phyloP scores from a whole-genome alignment of 108 stramenopile genomes.

The Mayamaea pseudoterrestris region DNA sequence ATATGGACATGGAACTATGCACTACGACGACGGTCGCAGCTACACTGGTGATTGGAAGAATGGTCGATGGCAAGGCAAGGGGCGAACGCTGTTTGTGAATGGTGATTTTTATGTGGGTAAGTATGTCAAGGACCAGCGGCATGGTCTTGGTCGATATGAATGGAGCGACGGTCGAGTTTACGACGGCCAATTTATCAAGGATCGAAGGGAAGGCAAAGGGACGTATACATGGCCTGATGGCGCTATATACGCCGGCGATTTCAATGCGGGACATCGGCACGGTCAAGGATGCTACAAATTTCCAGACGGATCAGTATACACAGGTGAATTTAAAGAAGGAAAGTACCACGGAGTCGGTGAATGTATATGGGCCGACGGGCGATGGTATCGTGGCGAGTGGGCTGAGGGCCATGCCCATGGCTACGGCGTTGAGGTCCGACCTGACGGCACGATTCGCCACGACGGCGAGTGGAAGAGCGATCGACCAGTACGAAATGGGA shows the following conservation, averaged over 20 bases:
- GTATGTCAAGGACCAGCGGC: slow-evolving; percentile 11
- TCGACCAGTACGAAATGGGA: slow-evolving; percentile 13
- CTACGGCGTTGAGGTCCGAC: slow-evolving; percentile 20
- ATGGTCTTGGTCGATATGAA: slow-evolving; percentile 16
- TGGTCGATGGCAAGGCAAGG: slow-evolving; percentile 24
- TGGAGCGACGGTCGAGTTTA: slow-evolving; percentile 24
- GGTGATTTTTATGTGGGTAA: slow-evolving; percentile 16
- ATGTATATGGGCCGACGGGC: slow-evolving; percentile 19
- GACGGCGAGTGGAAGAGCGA: slow-evolving; percentile 27
- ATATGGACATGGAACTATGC: slow-evolving; percentile 39
- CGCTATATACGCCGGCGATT: slow-evolving; percentile 18
- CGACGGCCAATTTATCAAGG: slow-evolving; percentile 9
- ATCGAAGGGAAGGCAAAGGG: slow-evolving; percentile 15
- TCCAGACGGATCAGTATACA: slow-evolving; percentile 10
- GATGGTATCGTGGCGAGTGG: slow-evolving; percentile 29
- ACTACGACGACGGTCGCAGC: slow-evolving; percentile 36
- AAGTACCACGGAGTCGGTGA: slow-evolving; percentile 23
- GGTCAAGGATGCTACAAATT: slow-evolving; percentile 28
- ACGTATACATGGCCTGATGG: slow-evolving; percentile 21
- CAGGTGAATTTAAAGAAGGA: slow-evolving; percentile 12
- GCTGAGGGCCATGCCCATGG: slow-evolving; percentile 20
- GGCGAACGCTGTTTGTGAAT: slow-evolving; percentile 8
- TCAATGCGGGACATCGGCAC: slow-evolving; percentile 20
- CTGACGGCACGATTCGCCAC: slow-evolving; percentile 28
- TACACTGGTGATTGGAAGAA: slow-evolving; percentile 33